Evolutionary conservation across 805 yeast species (phyloP).

Genomic region (Kuraishia piskuri): DNA sequence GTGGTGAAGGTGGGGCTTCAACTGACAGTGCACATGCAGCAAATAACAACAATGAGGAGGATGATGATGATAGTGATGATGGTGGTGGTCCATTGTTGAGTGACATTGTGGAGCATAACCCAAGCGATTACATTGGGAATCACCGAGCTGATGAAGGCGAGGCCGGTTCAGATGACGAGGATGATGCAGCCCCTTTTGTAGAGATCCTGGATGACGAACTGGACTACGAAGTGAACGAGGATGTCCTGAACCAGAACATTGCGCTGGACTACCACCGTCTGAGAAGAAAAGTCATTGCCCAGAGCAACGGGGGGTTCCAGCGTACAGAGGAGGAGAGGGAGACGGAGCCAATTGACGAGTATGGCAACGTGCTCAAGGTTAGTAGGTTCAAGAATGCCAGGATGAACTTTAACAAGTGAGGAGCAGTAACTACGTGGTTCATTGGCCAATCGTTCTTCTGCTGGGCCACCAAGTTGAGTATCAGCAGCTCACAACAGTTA

Average conservation of each 20-base stretch:
- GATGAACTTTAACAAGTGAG: background rate
- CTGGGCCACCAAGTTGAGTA: too few species aligned
- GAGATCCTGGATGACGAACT: constrained; percentile 16
- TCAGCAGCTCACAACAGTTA: too few species aligned
- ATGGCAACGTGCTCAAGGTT: constrained; percentile 46
- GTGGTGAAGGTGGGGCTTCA: constrained; percentile 19
- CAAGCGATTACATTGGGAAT: background rate
- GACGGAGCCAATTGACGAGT: constrained; percentile 59
- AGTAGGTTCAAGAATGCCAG: constrained; percentile 64
- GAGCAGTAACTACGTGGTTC: too few species aligned
- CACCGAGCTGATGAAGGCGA: constrained; percentile 21
- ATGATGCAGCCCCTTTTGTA: constrained; percentile 6
- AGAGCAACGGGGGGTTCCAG: constrained; percentile 35
- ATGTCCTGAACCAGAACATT: constrained; percentile 38
- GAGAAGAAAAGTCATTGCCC: constrained; percentile 39
- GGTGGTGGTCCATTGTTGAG: constrained; percentile 31
- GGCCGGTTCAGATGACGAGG: constrained; percentile 15
- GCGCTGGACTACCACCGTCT: constrained; percentile 47
- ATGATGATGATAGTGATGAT: constrained; percentile 27
- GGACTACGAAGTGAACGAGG: constrained; percentile 20
- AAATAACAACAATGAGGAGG: constrained; percentile 21
- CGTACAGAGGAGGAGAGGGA: constrained; percentile 43
- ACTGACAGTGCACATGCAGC: constrained; percentile 11
- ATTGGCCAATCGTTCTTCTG: too few species aligned
- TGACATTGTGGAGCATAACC: constrained; percentile 31